A percentile compares a stretch with the other conserved stretches of the same genome.
Evolutionary conservation across 2,329 filamentous ascomycete genomes (phyloP).

Genomic region (Gaeumannomyces tritici): DNA sequence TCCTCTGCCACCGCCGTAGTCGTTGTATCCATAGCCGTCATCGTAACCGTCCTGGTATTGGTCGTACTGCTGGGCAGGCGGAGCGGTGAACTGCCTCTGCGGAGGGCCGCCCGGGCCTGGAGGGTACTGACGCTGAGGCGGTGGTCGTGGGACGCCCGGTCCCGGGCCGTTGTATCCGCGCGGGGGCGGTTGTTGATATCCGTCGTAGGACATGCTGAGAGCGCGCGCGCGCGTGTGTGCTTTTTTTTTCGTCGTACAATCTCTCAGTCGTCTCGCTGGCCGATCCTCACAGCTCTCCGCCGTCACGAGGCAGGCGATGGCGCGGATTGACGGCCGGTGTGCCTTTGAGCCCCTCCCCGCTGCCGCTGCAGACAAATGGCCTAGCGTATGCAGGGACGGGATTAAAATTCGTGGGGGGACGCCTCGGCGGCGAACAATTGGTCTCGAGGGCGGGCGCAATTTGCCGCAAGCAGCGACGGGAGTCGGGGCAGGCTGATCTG

Average conservation of each 20-base stretch:
- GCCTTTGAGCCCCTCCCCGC: background rate
- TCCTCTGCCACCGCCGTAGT: conserved; percentile 26
- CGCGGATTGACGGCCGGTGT: background rate
- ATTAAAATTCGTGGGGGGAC: background rate
- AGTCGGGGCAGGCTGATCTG: background rate
- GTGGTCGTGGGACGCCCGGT: conserved; percentile 28
- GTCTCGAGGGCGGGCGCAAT: background rate
- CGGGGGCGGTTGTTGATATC: conserved; percentile 34
- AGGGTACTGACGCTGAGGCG: conserved; percentile 25
- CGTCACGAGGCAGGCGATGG: background rate
- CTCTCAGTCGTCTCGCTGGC: background rate
- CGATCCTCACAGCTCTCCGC: background rate
- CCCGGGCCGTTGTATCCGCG: conserved; percentile 29
- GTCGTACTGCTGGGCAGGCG: conserved; percentile 29
- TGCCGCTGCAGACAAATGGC: background rate
- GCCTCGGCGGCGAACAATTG: background rate
- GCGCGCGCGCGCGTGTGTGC: too few species aligned
- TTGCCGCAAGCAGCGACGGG: background rate
- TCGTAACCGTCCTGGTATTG: conserved; percentile 35
- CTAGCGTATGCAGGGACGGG: background rate
- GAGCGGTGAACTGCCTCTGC: conserved; percentile 22
- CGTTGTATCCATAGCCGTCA: conserved; percentile 27
- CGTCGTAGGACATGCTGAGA: conserved; percentile 39
- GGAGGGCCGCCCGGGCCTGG: conserved; percentile 16
- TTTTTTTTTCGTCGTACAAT: too few species aligned